Evolutionary conservation across 2,329 filamentous ascomycete genomes (phyloP), one percentile per base, ranked within the genome.

Genomic region (Epichloe scottii): DNA sequence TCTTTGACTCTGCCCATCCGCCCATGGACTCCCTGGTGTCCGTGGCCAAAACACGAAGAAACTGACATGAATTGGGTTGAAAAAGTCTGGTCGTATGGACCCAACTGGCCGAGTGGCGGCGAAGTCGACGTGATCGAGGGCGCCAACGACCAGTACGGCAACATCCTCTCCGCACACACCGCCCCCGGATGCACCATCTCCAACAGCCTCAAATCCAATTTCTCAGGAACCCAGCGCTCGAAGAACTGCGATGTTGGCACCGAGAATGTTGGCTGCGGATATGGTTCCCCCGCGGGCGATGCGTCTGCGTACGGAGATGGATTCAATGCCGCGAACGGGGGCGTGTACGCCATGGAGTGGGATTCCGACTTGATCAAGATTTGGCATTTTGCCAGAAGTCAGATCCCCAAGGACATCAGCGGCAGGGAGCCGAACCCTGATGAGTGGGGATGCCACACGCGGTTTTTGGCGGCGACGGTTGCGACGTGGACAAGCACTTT

Each of bases 51-150:
- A 21, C 10, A 5, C 6, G 19, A 42, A 23, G 19, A 23, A 21
- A 14, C 19, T 42, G 40, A 42, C 40, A 30, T 23, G 3, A 5
- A 21, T 26, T 10, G n/a, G 19, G 1, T 12, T 23, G 4, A 33
- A 26, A 49, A 6, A 74, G 73, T 77, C 60, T 79, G 76, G 76
- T 63, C 73, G n/a, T 75, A 75, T 49, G 75, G 74, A 17, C 57
- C 61, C 1, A 63, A 76, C 56, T 87, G 83, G 84, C 84, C 83
- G 0, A 61, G 62, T 4, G 71, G 72, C 37, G 84, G 83, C 53
- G 84, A 87, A 61, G 70, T 87, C 51, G 82, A 86, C 59, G 82
- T 87, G 52, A 80, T 87, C 52, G 83, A 87, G 64, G 83, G 83
- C 21, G 81, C 82, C 53, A 85, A 86, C 63, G 70, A 71, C 14